Base-by-base conservation (phyloP, 2,329 filamentous ascomycete genomes). In the Aspergillus amoenus region DNA sequence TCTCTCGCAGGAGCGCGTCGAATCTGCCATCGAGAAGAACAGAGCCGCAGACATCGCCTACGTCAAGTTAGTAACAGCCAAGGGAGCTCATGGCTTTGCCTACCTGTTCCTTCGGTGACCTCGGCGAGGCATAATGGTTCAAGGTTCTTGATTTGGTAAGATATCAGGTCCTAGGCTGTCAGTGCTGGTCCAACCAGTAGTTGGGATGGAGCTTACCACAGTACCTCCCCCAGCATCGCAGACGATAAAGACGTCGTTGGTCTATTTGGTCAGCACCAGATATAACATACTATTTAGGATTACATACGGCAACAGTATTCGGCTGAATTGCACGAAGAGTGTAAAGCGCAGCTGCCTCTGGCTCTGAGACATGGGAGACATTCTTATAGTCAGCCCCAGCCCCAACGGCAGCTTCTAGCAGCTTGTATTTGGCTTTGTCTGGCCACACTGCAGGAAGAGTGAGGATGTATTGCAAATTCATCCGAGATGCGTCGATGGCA, bases 181-280 rank as follows among this genome's bases (percentile, higher is more conserved):
- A 47, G 34, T 53, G 27, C 39, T 21, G 4, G 15, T 9, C 27
- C 27, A 18, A 15, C 15, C 39, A 27, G 42, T 22, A 9, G 9
- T n/a, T 4, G 30, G 11, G 3, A 24, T 1, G 43, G 5, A 8
- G 46, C 63, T 47, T 49, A 69, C 67, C 8, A 74, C 73, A 1
- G 73, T 76, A 2, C 74, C 74, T 8, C 74, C 74, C 2, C 73
- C 74, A 12, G 71, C 73, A 58, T 76, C 73, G 37, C 72, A 76
- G 2, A 75, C 64, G 9, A 73, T 60, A 30, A 76, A 66, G 1
- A 63, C 67, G 52, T 76, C 71, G 0, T 60, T 62, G 44, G 61
- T 52, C 61, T 72, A 39, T 24, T 50, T 18, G 41, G 48, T 49
- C 3, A 61, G 18, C 7, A 17, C 15, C 5, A 7, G 4, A 13